phyloP scores from a whole-genome alignment of 495 filamentous ascomycete genomes.

The Penicillium manginii region DNA sequence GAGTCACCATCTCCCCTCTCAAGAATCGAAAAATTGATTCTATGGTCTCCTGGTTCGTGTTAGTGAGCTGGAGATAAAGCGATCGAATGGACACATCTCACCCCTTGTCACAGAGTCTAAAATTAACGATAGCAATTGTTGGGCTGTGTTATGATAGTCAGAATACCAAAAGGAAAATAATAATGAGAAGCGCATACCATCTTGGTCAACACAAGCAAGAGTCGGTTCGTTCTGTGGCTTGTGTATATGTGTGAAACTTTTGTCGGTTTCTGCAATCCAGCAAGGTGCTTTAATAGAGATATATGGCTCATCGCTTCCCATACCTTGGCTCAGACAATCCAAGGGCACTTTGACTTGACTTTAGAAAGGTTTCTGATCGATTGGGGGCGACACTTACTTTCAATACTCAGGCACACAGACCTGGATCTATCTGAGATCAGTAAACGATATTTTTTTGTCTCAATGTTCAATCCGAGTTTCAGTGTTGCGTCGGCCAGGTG shows the following conservation, averaged over 20 bases:
- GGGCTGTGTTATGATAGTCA: not conserved
- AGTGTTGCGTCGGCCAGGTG: not conserved
- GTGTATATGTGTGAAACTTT: not conserved
- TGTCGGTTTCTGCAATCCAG: not conserved
- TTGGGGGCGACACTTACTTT: too few species aligned
- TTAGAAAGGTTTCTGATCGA: too few species aligned
- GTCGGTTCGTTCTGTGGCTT: not conserved
- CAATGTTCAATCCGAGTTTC: not conserved
- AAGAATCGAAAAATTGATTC: not conserved
- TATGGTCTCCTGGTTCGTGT: not conserved
- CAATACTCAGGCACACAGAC: conserved; percentile 1
- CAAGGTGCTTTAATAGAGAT: not conserved
- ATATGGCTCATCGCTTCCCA: not conserved
- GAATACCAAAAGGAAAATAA: not conserved
- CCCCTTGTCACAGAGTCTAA: not conserved
- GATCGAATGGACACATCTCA: not conserved
- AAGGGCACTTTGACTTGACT: not conserved
- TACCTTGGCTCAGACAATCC: not conserved
- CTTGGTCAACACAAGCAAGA: not conserved
- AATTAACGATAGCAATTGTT: not conserved
- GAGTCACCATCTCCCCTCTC: not conserved
- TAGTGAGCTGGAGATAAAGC: not conserved
- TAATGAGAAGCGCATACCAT: not conserved
- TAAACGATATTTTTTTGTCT: not conserved
- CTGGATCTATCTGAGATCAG: not conserved